Evolutionary conservation across 163 green algal genomes (phyloP).

Genomic region (Picocystis sp.): DNA sequence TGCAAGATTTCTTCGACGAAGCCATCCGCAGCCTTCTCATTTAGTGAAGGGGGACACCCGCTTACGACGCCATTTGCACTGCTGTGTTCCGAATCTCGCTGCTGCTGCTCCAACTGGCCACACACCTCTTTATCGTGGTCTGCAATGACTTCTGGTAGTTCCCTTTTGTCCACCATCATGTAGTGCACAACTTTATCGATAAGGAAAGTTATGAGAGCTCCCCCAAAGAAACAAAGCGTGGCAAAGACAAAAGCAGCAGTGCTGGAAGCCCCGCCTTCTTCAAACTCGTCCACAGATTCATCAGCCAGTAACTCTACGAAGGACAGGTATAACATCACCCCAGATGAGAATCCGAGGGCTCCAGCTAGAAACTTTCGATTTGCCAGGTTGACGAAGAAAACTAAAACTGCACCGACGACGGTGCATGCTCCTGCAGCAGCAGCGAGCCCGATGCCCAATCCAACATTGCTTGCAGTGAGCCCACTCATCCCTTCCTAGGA

Average conservation of each 20-base stretch:
- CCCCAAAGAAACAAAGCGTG: constrained; percentile 32
- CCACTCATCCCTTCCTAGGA: no score
- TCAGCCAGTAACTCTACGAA: constrained; percentile 38
- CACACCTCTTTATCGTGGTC: no score
- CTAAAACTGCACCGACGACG: constrained; percentile 30
- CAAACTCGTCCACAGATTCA: constrained; percentile 19
- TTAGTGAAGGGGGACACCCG: no score
- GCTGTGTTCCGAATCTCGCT: no score
- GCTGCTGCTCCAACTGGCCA: no score
- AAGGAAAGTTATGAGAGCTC: constrained; percentile 24
- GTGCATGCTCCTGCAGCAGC: constrained; percentile 37
- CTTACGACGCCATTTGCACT: no score
- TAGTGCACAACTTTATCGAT: constrained; percentile 20
- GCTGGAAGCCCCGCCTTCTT: constrained; percentile 6
- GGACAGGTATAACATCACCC: constrained; percentile 42
- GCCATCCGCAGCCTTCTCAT: no score
- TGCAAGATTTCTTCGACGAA: no score
- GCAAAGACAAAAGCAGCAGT: constrained; percentile 18
- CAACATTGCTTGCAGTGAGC: constrained; percentile 24
- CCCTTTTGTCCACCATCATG: no score
- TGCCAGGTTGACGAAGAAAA: constrained; percentile 36
- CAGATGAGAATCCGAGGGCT: constrained; percentile 37
- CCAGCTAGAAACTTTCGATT: constrained; percentile 30
- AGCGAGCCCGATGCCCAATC: constrained; percentile 45
- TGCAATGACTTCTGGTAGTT: no score